phyloP scores from a whole-genome alignment of 768 basidiomycete species.

The Calocybe cyanea region DNA sequence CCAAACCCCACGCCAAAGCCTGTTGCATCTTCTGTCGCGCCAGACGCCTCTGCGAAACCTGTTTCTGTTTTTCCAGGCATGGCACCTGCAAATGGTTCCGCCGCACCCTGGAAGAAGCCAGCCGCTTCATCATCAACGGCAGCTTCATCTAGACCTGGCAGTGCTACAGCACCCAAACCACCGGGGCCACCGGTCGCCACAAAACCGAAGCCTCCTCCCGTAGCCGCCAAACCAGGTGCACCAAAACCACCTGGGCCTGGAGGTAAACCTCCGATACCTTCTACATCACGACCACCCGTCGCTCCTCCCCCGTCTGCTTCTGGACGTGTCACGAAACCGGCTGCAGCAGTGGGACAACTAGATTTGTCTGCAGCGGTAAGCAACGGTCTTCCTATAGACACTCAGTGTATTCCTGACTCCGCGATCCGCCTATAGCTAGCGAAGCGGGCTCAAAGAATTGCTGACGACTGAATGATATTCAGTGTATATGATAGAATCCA shows the following conservation, averaged over 20 bases:
- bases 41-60: conserved; percentile 69
- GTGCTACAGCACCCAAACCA: conserved; percentile 44
- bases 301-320: conserved; percentile 22
- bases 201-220: conserved; percentile 39
- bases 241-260: conserved; percentile 15
- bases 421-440: conserved; percentile 50
- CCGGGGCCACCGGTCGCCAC: conserved; percentile 50
- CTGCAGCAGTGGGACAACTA: conserved; percentile 53
- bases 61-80: conserved; percentile 82
- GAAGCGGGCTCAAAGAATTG: conserved; percentile 67
- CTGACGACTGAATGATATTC: conserved; percentile 30
- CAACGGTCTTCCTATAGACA: conserved; percentile 12
- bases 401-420: conserved; percentile 1
- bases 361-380: conserved; percentile 84
- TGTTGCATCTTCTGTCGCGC: conserved; percentile 39
- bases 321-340: conserved; percentile 36
- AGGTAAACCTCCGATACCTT: conserved; percentile 59
- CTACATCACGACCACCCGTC: conserved; percentile 48
- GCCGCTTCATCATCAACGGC: conserved; percentile 34
- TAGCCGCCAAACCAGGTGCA: conserved; percentile 31
- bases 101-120: conserved; percentile 71
- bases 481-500: neutral
- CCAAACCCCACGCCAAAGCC: conserved; percentile 32
- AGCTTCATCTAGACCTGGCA: conserved; percentile 45
- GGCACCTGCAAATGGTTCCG: conserved; percentile 61